Percentiles rank a stretch among this genome's conserved stretches.
Evolutionary conservation across 78 protist genomes (phyloP).

Genomic region (Dictyostelium citrinum): DNA sequence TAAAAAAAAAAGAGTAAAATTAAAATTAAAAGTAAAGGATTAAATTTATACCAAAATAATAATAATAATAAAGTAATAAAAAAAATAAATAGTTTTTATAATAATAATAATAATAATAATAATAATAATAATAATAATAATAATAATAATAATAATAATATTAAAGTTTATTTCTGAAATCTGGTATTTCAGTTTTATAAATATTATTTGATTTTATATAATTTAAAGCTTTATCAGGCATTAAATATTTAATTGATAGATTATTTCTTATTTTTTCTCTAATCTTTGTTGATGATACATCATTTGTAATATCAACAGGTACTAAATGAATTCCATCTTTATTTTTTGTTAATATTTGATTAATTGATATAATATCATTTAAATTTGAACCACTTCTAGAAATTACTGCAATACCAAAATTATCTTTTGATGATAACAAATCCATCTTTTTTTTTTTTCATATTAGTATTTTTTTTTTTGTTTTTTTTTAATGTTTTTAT

Average conservation of each 20-base stretch:
- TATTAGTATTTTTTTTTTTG: background rate
- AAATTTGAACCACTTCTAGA: slow-evolving; percentile 55
- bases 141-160: no score
- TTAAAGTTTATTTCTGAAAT: background rate
- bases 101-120: no score
- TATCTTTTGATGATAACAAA: slow-evolving; percentile 19
- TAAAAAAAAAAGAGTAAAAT: background rate
- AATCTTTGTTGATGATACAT: slow-evolving; percentile 59
- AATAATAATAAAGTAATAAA: background rate
- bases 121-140: no score
- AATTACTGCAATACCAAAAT: slow-evolving; percentile 32
- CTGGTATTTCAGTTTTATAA: slow-evolving; percentile 16
- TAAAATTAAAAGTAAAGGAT: background rate
- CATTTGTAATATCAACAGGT: slow-evolving; percentile 4
- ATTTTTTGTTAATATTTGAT: slow-evolving; percentile 30
- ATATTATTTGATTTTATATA: slow-evolving; percentile 28
- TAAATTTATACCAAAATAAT: background rate
- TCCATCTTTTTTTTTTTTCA: slow-evolving; percentile 13
- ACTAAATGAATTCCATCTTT: background rate
- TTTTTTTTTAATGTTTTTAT: background rate
- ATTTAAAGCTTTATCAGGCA: slow-evolving; percentile 4
- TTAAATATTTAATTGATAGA: slow-evolving; percentile 52
- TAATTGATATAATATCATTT: slow-evolving; percentile 3
- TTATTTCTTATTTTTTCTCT: slow-evolving; percentile 11
- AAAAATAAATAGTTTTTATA: no score